Conservation (phyloP, 2,329 filamentous ascomycete genomes). For the Zymoseptoria tritici region DNA sequence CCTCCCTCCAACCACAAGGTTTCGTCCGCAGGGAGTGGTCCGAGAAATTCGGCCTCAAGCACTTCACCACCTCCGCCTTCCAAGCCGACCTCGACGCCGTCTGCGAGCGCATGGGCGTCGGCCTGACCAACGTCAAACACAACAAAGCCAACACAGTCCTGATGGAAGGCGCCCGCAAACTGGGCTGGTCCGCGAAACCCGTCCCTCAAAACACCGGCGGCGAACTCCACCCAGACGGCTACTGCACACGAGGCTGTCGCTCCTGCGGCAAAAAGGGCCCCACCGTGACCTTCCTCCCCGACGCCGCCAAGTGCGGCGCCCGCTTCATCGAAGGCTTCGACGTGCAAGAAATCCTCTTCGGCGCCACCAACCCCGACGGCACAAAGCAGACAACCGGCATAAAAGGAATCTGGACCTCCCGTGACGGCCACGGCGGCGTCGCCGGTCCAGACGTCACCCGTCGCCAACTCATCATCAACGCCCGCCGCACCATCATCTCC, state of each 20-base stretch:
- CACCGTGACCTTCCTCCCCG: slow-evolving; percentile 66
- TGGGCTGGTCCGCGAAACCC: slow-evolving; percentile 62
- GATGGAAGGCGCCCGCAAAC: slow-evolving; percentile 65
- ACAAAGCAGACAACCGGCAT: slow-evolving; percentile 61
- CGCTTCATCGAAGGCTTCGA: slow-evolving; percentile 77
- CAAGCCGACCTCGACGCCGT: slow-evolving; percentile 75
- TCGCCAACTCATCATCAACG: slow-evolving; percentile 62
- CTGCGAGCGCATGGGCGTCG: slow-evolving; percentile 70
- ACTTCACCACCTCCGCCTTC: slow-evolving; percentile 67
- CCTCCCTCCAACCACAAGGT: slow-evolving; percentile 60
- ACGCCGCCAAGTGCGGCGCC: slow-evolving; percentile 69
- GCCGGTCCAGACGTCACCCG: slow-evolving; percentile 45
- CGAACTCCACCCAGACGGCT: slow-evolving; percentile 63
- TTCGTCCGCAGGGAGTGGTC: slow-evolving; percentile 80
- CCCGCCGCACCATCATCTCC: slow-evolving; percentile 73
- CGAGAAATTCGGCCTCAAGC: slow-evolving; percentile 52
- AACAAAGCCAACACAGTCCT: slow-evolving; percentile 65
- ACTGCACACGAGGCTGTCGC: slow-evolving; percentile 53
- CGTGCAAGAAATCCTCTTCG: slow-evolving; percentile 64
- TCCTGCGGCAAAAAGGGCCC: slow-evolving; percentile 72
- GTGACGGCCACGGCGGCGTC: slow-evolving; percentile 56
- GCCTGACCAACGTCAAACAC: slow-evolving; percentile 58
- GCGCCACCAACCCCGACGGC: slow-evolving; percentile 38
- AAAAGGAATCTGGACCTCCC: slow-evolving; percentile 65
- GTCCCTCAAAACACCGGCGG: slow-evolving; percentile 77